Conservation (phyloP, 768 basidiomycete species). For the Pluteus cervinus region DNA sequence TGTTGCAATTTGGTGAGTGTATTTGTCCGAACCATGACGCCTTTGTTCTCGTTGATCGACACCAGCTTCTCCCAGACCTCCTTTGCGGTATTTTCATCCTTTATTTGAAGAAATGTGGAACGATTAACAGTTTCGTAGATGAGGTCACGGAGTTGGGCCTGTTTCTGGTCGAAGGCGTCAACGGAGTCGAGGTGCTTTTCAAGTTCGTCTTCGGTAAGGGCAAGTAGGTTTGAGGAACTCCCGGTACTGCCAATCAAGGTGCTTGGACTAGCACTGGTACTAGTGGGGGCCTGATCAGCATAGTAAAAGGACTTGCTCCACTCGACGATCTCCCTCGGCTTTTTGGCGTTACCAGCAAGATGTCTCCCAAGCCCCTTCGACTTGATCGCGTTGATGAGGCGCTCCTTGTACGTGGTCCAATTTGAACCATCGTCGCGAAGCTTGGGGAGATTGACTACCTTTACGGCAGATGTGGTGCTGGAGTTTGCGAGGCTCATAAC, state of each 20-base stretch:
- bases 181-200: conserved; percentile 12
- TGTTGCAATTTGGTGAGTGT: conserved; percentile 15
- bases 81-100: conserved; percentile 12
- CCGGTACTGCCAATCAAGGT: too few relatives aligned
- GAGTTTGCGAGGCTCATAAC: conserved; percentile 22
- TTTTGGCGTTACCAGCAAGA: conserved; percentile 14
- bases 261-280: too few relatives aligned
- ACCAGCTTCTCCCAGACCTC: conserved; percentile 17
- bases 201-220: conserved; percentile 13
- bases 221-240: background rate
- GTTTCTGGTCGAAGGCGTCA: conserved; percentile 17
- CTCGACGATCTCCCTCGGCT: conserved; percentile 10
- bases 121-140: conserved; percentile 18
- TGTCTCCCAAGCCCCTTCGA: conserved; percentile 20
- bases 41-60: conserved; percentile 16
- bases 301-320: conserved; percentile 11
- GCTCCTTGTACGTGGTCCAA: conserved; percentile 21
- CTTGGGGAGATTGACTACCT: conserved; percentile 17
- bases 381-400: conserved; percentile 14
- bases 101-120: conserved; percentile 17
- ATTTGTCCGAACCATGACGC: conserved; percentile 12
- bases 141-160: conserved; percentile 16
- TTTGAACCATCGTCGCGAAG: conserved; percentile 21
- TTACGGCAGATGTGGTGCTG: conserved; percentile 11
- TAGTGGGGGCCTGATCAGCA: too few relatives aligned